A percentile compares a stretch with the other conserved stretches of the same genome.
These are phyloP conservation scores for Penicillium psychrofluorescens DNA, from an alignment of 495 filamentous ascomycete genomes.

Conservation along the genomic window DNA sequence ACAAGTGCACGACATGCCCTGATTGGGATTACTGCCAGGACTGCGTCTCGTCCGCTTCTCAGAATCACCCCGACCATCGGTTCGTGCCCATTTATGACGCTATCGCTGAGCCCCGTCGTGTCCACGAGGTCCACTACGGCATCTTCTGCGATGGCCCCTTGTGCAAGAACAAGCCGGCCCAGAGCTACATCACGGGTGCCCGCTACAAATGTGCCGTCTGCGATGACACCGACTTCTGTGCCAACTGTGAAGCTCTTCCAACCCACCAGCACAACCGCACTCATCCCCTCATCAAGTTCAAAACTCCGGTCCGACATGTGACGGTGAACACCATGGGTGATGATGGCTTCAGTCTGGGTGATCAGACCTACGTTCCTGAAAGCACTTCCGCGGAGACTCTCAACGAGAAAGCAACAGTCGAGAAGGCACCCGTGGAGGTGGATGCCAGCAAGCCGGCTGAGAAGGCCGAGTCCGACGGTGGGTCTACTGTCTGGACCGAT, in stretches of 20 bases:
- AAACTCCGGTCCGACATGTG: constrained; percentile 84
- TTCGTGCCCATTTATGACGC: constrained; percentile 85
- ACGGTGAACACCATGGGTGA: constrained; percentile 79
- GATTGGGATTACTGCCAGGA: constrained; percentile 95
- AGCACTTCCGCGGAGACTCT: neutral
- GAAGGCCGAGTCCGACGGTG: constrained; percentile 19
- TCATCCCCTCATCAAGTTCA: constrained; percentile 95
- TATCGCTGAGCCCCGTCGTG: constrained; percentile 47
- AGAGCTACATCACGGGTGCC: constrained; percentile 70
- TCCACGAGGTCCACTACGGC: constrained; percentile 59
- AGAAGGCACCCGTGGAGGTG: constrained; percentile 45
- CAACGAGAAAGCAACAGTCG: constrained; percentile 51
- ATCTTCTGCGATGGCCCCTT: constrained; percentile 96
- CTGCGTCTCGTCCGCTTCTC: constrained; percentile 58
- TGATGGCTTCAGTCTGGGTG: constrained; percentile 63
- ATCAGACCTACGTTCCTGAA: constrained; percentile 31
- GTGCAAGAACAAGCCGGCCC: constrained; percentile 53
- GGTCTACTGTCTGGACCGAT: neutral
- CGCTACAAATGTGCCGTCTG: constrained; percentile 98
- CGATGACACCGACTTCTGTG: constrained; percentile 94
- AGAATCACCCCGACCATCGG: constrained; percentile 75
- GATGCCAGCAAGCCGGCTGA: constrained; percentile 48
- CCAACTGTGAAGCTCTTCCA: constrained; percentile 83
- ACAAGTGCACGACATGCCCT: constrained; percentile 96
- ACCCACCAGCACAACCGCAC: constrained; percentile 82